Conservation (phyloP, 73 alveolate genomes). For the Paraurostyla sp. region DNA sequence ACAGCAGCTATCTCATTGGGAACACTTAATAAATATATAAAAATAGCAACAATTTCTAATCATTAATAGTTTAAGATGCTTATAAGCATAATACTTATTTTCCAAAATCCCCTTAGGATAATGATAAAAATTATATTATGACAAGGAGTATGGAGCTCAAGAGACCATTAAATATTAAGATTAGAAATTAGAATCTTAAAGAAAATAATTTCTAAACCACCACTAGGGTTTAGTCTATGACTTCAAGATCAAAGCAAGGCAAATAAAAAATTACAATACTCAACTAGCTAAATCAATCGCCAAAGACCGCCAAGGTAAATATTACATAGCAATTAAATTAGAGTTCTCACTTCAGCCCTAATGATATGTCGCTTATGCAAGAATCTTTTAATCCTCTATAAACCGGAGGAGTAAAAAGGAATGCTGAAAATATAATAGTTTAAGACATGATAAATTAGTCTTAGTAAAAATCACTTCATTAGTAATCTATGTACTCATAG, state of each 20-base stretch:
- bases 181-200: slow-evolving; percentile 14
- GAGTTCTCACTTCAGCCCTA: no score
- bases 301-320: no score
- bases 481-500: background rate
- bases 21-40: background rate
- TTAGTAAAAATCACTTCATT: background rate
- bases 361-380: no score
- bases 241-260: no score
- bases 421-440: background rate
- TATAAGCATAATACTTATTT: background rate
- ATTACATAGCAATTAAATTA: no score
- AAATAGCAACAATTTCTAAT: background rate
- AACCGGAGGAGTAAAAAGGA: background rate
- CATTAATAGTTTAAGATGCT: background rate
- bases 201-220: no score
- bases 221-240: no score
- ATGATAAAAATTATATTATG: background rate
- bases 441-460: background rate
- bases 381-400: no score
- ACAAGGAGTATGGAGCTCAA: background rate
- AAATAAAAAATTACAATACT: no score
- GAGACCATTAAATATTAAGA: slow-evolving; percentile 1
- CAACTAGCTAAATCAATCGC: no score
- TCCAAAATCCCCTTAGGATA: background rate
- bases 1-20: background rate